Base-by-base conservation (phyloP, 371 early-diverging fungal species). In the Circinella umbellata region DNA sequence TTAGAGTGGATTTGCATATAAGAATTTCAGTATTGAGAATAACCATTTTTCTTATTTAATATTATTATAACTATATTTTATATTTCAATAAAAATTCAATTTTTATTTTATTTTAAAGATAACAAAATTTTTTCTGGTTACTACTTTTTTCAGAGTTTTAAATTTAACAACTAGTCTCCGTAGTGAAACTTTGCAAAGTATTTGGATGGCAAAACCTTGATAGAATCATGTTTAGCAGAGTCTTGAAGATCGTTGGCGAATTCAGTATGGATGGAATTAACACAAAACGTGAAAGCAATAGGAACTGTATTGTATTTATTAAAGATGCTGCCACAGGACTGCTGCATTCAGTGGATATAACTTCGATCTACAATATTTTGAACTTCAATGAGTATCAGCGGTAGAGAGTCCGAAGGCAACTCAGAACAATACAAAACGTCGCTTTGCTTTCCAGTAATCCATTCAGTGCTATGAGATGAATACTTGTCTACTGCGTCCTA, bases 151-250 rank as follows among this genome's bases (percentile, higher is more conserved):
- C n/a, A n/a, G n/a, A n/a, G n/a, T n/a, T n/a, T n/a, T n/a, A n/a
- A n/a, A n/a, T n/a, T n/a, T n/a, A n/a, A n/a, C n/a, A n/a, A n/a
- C n/a, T n/a, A n/a, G n/a, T n/a, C n/a, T n/a, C n/a, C n/a, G 5
- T 35, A 55, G 13, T 34, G 9, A 4, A 20, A 5, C 27, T 3
- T 55, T 4, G 57, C 57, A 13, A 27, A 55, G 13, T 34, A 55
- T 13, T 55, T 55, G 57, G 57, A 55, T 35, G 57, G 57, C 57
- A 55, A 55, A 4, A 55, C 27, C 5, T 55, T 55, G 57, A 55
- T 55, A 35, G 3, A 55, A 35, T 55, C 57, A 49, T 49, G 5
- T 39, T 10, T 18, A n/a, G n/a, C n/a, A n/a, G 18, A 20, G 27
- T 35, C 57, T 55, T 55, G 18, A n/a, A 55, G 27, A 55, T n/a